These are phyloP conservation scores for Theileria parva DNA, from an alignment of 169 alveolate species.

Conservation along the genomic window DNA sequence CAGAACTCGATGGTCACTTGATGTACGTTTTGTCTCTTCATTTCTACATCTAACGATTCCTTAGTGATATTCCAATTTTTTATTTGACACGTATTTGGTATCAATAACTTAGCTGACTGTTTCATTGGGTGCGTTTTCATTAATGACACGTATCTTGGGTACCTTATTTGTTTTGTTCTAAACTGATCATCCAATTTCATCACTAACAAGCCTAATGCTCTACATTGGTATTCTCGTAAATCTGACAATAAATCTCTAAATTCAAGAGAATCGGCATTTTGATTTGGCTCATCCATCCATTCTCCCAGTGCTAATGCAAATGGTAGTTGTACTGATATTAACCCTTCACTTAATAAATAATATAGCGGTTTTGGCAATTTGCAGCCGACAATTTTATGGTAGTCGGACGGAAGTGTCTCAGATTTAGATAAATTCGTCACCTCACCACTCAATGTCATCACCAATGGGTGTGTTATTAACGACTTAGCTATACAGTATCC, in stretches of 20 bases:
- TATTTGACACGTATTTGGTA: slow-evolving; percentile 51
- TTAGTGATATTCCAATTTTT: slow-evolving; percentile 29
- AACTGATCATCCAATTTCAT: slow-evolving; percentile 64
- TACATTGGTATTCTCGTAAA: slow-evolving; percentile 74
- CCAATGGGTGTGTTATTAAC: slow-evolving; percentile 42
- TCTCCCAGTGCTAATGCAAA: slow-evolving; percentile 75
- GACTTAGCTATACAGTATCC: slow-evolving; percentile 57
- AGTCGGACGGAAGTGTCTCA: slow-evolving; percentile 57
- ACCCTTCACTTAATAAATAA: slow-evolving; percentile 69
- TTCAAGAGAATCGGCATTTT: slow-evolving; percentile 69
- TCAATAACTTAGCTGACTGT: slow-evolving; percentile 23
- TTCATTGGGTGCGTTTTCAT: slow-evolving; percentile 35
- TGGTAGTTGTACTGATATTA: slow-evolving; percentile 66
- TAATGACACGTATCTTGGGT: slow-evolving; percentile 32
- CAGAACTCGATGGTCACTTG: slow-evolving; percentile 60
- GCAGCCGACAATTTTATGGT: slow-evolving; percentile 72
- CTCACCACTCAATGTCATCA: slow-evolving; percentile 29
- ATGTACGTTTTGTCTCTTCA: slow-evolving; percentile 56
- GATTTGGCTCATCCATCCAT: slow-evolving; percentile 74
- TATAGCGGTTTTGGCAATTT: slow-evolving; percentile 70
- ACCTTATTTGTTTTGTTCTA: slow-evolving; percentile 55
- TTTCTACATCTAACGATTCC: slow-evolving; percentile 55
- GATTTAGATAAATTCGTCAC: slow-evolving; percentile 26
- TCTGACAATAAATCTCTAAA: slow-evolving; percentile 72
- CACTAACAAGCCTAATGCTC: slow-evolving; percentile 73